Percentiles rank a stretch among this genome's conserved stretches.
Evolutionary conservation across 1,284 basidiomycete genomes (phyloP).

Genomic region (Ceratobasidium theobromae): DNA sequence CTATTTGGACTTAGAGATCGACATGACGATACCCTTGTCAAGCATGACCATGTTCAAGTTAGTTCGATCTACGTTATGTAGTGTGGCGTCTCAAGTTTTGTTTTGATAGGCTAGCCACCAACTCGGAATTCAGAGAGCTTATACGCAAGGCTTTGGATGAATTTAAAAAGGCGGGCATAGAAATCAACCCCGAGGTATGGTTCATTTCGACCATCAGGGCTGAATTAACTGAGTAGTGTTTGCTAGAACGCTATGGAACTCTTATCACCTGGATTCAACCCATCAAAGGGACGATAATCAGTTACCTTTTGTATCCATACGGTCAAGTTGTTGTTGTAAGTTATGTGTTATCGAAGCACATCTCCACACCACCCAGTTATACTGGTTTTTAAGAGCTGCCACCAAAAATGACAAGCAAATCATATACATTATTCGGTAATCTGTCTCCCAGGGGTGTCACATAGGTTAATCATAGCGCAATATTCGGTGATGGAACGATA

Average conservation of each 20-base stretch:
- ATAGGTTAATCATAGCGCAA: conserved; percentile 19
- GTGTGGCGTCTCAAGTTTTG: conserved; percentile 38
- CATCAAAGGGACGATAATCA: neutral
- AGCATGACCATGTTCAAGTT: conserved; percentile 23
- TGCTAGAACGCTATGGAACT: conserved; percentile 32
- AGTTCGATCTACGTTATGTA: conserved; percentile 46
- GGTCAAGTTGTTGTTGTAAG: neutral
- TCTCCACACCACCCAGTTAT: too few relatives aligned
- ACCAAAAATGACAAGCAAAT: neutral
- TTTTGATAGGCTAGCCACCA: conserved; percentile 49
- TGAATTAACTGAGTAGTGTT: neutral
- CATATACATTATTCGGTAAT: conserved; percentile 14
- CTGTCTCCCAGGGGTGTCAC: neutral
- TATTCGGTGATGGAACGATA: conserved; percentile 16
- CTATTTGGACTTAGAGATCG: conserved; percentile 49
- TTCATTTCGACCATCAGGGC: neutral
- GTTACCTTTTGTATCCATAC: neutral
- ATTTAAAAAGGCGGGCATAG: conserved; percentile 60
- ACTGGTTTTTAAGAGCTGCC: too few relatives aligned
- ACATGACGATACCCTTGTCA: conserved; percentile 42
- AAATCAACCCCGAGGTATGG: conserved; percentile 50
- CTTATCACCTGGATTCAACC: conserved; percentile 8
- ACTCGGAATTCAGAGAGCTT: conserved; percentile 54
- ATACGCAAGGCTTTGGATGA: conserved; percentile 53
- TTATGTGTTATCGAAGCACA: neutral